phyloP scores from a whole-genome alignment of 257 asterid species.

The Gentiana macrophylla region DNA sequence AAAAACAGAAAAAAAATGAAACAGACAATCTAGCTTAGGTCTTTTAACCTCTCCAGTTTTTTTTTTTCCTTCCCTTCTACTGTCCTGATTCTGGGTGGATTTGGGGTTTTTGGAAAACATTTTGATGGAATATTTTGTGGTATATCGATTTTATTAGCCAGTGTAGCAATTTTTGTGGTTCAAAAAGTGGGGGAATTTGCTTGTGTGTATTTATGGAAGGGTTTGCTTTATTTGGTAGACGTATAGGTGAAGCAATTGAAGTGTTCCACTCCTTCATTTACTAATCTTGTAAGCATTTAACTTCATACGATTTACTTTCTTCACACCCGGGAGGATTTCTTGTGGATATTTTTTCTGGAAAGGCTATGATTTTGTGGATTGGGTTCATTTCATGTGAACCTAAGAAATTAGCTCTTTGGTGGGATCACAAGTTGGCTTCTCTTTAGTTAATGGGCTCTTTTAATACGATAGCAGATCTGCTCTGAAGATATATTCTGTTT shows the following conservation, averaged over 20 bases:
- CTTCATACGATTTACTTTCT: slow-evolving; percentile 10
- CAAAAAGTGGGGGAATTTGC: slow-evolving; percentile 7
- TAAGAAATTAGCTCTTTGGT: slow-evolving; percentile 12
- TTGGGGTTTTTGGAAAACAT: neutral
- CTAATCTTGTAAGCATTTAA: slow-evolving; percentile 18
- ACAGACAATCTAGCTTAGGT: slow-evolving; percentile 17
- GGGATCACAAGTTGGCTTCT: slow-evolving; percentile 17
- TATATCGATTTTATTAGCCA: neutral
- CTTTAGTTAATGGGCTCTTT: slow-evolving; percentile 16
- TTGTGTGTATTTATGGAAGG: slow-evolving; percentile 42
- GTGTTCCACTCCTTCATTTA: slow-evolving; percentile 8
- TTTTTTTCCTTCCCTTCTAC: slow-evolving; percentile 1
- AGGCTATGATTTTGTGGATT: slow-evolving; percentile 20
- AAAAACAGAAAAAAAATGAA: neutral
- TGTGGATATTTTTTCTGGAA: slow-evolving; percentile 41
- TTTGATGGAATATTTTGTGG: neutral
- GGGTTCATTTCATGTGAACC: slow-evolving; percentile 17
- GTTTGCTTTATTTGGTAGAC: slow-evolving; percentile 34
- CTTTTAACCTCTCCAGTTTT: slow-evolving; percentile 10
- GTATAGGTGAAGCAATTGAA: slow-evolving; percentile 39
- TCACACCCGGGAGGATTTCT: slow-evolving; percentile 28
- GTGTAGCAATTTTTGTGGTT: neutral
- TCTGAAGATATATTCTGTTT: slow-evolving; percentile 20
- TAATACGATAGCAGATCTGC: slow-evolving; percentile 12
- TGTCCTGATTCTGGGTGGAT: neutral